These are phyloP conservation scores for Talaromyces sp. DNA, from an alignment of 2,329 filamentous ascomycete genomes.

Conservation along the genomic window DNA sequence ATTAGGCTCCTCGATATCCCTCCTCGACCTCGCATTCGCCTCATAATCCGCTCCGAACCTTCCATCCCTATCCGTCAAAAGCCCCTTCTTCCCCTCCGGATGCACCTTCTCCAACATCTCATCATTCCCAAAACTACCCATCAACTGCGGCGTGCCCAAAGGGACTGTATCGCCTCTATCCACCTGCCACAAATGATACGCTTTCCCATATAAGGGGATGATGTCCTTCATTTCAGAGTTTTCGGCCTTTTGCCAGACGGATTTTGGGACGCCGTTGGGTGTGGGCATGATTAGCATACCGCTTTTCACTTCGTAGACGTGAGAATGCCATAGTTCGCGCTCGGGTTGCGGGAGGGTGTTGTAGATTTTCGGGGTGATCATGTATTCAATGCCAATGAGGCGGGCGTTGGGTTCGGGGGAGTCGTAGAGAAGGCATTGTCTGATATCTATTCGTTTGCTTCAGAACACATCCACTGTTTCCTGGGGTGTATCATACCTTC, in stretches of 20 bases:
- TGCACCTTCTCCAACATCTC: conserved; percentile 25
- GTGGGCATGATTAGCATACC: conserved; percentile 44
- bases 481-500: conserved; percentile 40
- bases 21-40: conserved; percentile 53
- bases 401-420: conserved; percentile 62
- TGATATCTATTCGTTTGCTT: conserved; percentile 56
- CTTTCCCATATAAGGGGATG: conserved; percentile 73
- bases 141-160: conserved; percentile 59
- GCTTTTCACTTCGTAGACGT: conserved; percentile 49
- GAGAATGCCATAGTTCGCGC: conserved; percentile 75
- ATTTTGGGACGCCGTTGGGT: conserved; percentile 43
- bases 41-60: conserved; percentile 52
- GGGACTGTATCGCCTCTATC: conserved; percentile 67
- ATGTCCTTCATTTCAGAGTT: conserved; percentile 76
- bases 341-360: conserved; percentile 63
- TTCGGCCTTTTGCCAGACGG: conserved; percentile 72
- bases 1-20: conserved; percentile 42
- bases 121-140: conserved; percentile 54
- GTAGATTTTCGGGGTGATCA: conserved; percentile 71
- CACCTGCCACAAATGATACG: conserved; percentile 82
- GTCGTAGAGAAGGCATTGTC: conserved; percentile 85
- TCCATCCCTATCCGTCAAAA: conserved; percentile 51
- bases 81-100: conserved; percentile 29
- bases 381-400: conserved; percentile 83
- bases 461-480: not conserved